These are phyloP conservation scores for Voacanga thouarsii DNA, from an alignment of 257 asterid species.

Conservation along the genomic window DNA sequence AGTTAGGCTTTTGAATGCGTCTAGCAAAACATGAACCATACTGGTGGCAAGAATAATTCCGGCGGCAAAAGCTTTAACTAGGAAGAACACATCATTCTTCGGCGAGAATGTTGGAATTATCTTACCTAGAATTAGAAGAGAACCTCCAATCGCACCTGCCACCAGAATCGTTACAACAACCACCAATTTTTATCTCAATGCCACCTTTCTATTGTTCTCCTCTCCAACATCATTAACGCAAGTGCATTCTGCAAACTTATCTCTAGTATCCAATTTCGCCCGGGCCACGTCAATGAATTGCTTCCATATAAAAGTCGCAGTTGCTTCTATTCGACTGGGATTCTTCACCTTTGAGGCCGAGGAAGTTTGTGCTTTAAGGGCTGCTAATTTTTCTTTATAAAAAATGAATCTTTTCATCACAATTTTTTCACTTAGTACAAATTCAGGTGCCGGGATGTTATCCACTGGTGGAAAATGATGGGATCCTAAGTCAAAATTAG, in stretches of 20 bases:
- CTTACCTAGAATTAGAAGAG: neutral
- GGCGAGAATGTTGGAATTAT: neutral
- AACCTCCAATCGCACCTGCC: neutral
- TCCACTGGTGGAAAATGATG: too few relatives aligned
- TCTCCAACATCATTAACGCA: neutral
- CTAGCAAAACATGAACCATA: slow-evolving; percentile 10
- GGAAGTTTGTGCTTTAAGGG: too few relatives aligned
- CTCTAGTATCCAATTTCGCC: too few relatives aligned
- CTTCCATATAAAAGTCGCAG: too few relatives aligned
- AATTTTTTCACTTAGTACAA: too few relatives aligned
- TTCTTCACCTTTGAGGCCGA: too few relatives aligned
- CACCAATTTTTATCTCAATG: neutral
- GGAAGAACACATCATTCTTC: neutral
- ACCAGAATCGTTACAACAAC: neutral
- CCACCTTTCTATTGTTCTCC: neutral
- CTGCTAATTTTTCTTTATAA: too few relatives aligned
- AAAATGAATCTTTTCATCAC: too few relatives aligned
- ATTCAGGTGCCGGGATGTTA: too few relatives aligned
- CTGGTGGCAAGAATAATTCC: neutral
- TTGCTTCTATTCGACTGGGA: too few relatives aligned
- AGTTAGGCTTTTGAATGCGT: neutral
- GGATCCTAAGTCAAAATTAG: too few relatives aligned
- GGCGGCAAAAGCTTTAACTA: neutral
- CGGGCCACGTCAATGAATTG: too few relatives aligned
- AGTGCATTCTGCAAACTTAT: neutral